Conservation (phyloP, 176 grass and related monocot genomes). For the Cenchrus americanus region DNA sequence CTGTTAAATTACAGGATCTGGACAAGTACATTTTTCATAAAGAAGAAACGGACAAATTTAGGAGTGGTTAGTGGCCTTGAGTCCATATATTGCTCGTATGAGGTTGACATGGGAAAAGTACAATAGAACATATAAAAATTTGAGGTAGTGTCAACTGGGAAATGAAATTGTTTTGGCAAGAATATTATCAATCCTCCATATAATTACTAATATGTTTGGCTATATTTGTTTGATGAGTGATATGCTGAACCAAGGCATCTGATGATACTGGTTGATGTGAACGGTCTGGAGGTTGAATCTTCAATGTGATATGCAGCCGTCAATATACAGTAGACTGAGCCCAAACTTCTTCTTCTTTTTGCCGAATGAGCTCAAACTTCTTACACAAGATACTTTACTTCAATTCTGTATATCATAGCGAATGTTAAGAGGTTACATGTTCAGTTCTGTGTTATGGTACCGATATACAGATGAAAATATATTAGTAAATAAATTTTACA, state of each 20-base stretch:
- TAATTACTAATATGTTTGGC: not conserved
- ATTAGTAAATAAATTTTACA: too few species aligned
- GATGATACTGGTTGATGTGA: not conserved
- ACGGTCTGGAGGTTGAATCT: not conserved
- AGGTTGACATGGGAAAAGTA: not conserved
- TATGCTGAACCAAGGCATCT: constrained; percentile 12
- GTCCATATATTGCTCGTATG: not conserved
- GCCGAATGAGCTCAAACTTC: too few species aligned
- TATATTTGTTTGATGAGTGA: not conserved
- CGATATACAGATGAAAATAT: too few species aligned
- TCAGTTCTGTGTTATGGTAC: too few species aligned
- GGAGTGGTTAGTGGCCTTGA: not conserved
- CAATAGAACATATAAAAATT: not conserved
- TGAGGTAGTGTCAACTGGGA: not conserved
- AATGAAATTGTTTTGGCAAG: not conserved
- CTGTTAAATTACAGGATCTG: not conserved
- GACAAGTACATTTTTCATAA: not conserved
- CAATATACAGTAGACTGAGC: not conserved
- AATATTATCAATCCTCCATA: constrained; percentile 10
- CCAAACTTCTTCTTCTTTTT: constrained; percentile 7
- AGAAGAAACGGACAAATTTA: constrained; percentile 1
- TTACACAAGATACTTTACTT: too few species aligned
- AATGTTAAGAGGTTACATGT: too few species aligned
- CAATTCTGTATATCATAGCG: too few species aligned
- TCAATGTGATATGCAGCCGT: constrained; percentile 1